Conservation (phyloP, 495 filamentous ascomycete species). For the Annulohypoxylon bovei region DNA sequence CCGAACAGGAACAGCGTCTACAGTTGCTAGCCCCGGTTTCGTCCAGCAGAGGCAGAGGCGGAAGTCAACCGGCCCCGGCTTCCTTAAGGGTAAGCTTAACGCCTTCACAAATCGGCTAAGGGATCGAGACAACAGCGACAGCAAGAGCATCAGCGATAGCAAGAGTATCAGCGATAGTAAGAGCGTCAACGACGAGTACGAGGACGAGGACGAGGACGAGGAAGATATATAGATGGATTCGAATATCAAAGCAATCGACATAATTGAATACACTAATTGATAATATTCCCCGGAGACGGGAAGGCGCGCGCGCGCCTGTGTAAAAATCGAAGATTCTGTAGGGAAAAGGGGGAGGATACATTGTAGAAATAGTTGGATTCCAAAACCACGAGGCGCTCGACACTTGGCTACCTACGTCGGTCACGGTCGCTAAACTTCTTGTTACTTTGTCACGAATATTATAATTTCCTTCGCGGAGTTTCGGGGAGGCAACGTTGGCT, state of each 20-base stretch:
- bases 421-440: constrained; percentile 24
- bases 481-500: constrained; percentile 9
- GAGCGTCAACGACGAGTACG: neutral
- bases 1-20: constrained; percentile 7
- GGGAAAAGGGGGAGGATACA: neutral
- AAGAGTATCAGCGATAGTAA: neutral
- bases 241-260: neutral
- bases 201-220: constrained; percentile 27
- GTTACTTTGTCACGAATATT: constrained; percentile 19
- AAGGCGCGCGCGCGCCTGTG: constrained; percentile 6
- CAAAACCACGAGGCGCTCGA: neutral
- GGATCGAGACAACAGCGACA: constrained; percentile 46
- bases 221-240: constrained; percentile 24
- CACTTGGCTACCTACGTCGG: constrained; percentile 14
- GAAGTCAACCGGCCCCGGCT: constrained; percentile 42
- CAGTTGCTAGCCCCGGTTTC: constrained; percentile 20
- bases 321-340: neutral
- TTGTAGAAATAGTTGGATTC: constrained; percentile 23
- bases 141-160: constrained; percentile 12
- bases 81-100: constrained; percentile 53
- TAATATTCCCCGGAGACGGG: constrained; percentile 15
- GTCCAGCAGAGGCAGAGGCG: constrained; percentile 37
- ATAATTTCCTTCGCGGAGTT: constrained; percentile 17
- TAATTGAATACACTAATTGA: constrained; percentile 12
- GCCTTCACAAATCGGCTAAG: constrained; percentile 51